Conservation (phyloP, 352 stramenopile species). For the Globisporangium echinulatum region DNA sequence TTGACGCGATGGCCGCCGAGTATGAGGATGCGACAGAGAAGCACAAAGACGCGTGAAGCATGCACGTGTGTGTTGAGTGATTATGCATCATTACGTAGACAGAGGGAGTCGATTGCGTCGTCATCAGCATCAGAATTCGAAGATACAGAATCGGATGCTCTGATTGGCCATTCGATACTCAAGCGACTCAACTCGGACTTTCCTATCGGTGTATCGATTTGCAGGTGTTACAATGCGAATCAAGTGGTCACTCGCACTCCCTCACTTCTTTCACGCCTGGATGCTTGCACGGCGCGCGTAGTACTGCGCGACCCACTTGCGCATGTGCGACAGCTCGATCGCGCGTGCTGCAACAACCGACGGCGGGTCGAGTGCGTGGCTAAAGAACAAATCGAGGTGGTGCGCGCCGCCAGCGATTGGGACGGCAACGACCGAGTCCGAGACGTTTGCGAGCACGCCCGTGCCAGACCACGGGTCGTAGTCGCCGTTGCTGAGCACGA, state of each 20-base stretch:
- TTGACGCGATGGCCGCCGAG: slow-evolving; percentile 87
- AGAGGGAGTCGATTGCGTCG: no score
- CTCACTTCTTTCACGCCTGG: not conserved
- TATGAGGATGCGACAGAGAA: slow-evolving; percentile 69
- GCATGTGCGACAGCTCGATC: slow-evolving; percentile 73
- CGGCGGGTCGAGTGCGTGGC: slow-evolving; percentile 74
- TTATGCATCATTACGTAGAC: no score
- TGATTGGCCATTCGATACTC: no score
- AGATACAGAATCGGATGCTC: no score
- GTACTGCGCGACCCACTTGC: slow-evolving; percentile 72
- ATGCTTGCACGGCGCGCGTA: slow-evolving; percentile 24
- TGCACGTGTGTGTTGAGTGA: not conserved
- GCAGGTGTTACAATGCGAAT: no score
- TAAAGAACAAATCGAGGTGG: slow-evolving; percentile 92
- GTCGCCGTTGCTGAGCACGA: slow-evolving; percentile 94
- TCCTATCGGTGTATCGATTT: no score
- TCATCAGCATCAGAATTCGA: no score
- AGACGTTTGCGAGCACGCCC: slow-evolving; percentile 69
- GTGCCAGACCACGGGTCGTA: slow-evolving; percentile 91
- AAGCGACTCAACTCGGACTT: no score
- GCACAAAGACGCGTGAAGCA: slow-evolving; percentile 16
- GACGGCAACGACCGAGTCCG: slow-evolving; percentile 64
- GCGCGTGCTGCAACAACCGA: slow-evolving; percentile 57
- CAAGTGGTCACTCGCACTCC: not conserved
- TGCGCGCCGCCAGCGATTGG: slow-evolving; percentile 73